A percentile compares a stretch with the other conserved stretches of the same genome.
These are phyloP conservation scores for Sclerotinia glacialis DNA, from an alignment of 2,329 filamentous ascomycete genomes.

Conservation along the genomic window DNA sequence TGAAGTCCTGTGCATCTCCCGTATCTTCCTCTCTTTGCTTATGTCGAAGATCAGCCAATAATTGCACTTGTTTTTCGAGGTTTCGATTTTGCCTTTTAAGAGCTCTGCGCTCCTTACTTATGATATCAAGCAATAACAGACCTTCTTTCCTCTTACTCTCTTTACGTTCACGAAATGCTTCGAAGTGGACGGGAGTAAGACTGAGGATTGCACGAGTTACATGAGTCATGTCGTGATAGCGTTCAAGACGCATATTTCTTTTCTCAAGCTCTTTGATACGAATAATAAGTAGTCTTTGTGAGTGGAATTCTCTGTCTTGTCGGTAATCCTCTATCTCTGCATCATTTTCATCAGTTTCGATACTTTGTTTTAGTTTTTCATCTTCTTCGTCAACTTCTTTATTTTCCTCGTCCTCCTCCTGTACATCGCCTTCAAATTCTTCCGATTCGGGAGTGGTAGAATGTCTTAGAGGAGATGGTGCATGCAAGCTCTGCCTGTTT, in stretches of 20 bases:
- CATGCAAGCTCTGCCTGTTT: background rate
- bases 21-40: background rate
- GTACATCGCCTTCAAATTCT: background rate
- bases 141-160: conserved; percentile 7
- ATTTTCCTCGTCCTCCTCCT: too few species aligned
- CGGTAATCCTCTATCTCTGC: background rate
- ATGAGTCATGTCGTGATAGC: background rate
- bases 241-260: conserved; percentile 4
- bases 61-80: background rate
- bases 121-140: background rate
- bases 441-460: background rate
- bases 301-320: background rate
- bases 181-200: conserved; percentile 6
- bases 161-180: conserved; percentile 4
- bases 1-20: background rate
- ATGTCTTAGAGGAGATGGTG: conserved; percentile 8
- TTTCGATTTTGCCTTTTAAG: background rate
- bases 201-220: conserved; percentile 7
- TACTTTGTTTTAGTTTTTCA: background rate
- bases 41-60: background rate
- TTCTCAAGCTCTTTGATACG: conserved; percentile 4
- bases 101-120: background rate
- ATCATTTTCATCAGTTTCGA: background rate
- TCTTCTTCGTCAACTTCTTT: background rate
- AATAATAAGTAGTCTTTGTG: background rate